These are phyloP conservation scores for Lachnellula subtilissima DNA, from an alignment of 2,329 filamentous ascomycete species.

Conservation along the genomic window DNA sequence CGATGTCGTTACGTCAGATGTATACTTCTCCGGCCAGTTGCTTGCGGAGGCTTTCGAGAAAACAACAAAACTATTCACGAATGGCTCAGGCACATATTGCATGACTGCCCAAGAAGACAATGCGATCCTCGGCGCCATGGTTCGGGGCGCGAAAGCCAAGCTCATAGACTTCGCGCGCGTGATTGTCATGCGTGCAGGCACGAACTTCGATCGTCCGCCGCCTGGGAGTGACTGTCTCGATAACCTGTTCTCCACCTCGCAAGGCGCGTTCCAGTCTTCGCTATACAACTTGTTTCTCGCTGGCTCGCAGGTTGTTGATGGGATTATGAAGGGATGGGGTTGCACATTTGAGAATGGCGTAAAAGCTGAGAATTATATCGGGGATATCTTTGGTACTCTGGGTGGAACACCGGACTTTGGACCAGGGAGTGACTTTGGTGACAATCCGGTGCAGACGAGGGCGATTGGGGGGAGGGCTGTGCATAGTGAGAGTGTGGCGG, in stretches of 20 bases:
- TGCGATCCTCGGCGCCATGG: conserved; percentile 60
- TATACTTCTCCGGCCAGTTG: conserved; percentile 61
- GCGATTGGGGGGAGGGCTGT: too few species aligned
- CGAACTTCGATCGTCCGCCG: conserved; percentile 67
- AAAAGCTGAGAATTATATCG: conserved; percentile 58
- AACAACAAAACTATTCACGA: conserved; percentile 59
- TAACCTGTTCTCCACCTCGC: conserved; percentile 55
- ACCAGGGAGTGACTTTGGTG: conserved; percentile 25
- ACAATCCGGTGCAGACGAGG: background rate
- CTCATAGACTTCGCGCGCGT: conserved; percentile 62
- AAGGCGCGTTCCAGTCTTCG: conserved; percentile 60
- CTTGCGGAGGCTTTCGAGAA: conserved; percentile 62
- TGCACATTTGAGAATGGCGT: conserved; percentile 53
- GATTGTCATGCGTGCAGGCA: conserved; percentile 64
- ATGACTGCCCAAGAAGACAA: conserved; percentile 71
- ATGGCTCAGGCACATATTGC: conserved; percentile 64
- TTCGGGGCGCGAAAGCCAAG: conserved; percentile 52
- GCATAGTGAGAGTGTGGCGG: too few species aligned
- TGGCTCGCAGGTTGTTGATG: conserved; percentile 57
- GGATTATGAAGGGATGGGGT: conserved; percentile 57
- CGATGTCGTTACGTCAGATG: conserved; percentile 65
- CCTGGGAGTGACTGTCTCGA: conserved; percentile 50
- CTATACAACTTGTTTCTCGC: conserved; percentile 64
- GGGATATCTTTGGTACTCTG: conserved; percentile 66
- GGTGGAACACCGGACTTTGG: conserved; percentile 64